These are phyloP conservation scores for Penicillium sp. DNA, from an alignment of 2,329 filamentous ascomycete genomes.

Conservation along the genomic window DNA sequence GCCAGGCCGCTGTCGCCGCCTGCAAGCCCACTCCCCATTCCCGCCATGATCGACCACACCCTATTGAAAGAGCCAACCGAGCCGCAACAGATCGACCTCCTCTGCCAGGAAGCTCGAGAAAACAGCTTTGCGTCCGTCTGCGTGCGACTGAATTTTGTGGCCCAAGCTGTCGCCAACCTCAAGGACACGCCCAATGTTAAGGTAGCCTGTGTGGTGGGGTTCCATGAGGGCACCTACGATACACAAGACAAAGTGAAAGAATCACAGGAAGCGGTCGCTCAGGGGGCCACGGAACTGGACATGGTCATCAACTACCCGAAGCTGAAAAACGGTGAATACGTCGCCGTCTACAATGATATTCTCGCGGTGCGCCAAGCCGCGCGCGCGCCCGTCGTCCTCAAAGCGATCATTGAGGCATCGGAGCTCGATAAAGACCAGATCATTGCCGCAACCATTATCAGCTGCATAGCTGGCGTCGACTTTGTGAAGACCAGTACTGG, in stretches of 20 bases:
- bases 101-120: conserved; percentile 59
- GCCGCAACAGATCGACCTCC: conserved; percentile 53
- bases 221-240: conserved; percentile 61
- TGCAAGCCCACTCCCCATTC: conserved; percentile 33
- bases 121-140: conserved; percentile 56
- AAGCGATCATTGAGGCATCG: conserved; percentile 64
- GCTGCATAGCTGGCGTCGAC: conserved; percentile 57
- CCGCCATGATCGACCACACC: conserved; percentile 50
- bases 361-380: conserved; percentile 55
- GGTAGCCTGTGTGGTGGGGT: conserved; percentile 63
- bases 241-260: conserved; percentile 57
- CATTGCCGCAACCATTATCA: conserved; percentile 57
- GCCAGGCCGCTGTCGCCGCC: conserved; percentile 28
- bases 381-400: conserved; percentile 49
- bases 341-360: conserved; percentile 57
- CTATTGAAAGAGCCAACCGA: conserved; percentile 49
- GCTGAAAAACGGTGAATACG: conserved; percentile 52
- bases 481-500: conserved; percentile 66
- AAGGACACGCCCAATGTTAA: conserved; percentile 48
- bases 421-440: conserved; percentile 55
- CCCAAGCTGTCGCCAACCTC: conserved; percentile 54
- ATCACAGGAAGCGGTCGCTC: conserved; percentile 52
- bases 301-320: conserved; percentile 61
- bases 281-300: conserved; percentile 61
- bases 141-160: conserved; percentile 58